phyloP scores from a whole-genome alignment of 371 early-diverging fungal genomes.

The Blastocladiella emersonii region DNA sequence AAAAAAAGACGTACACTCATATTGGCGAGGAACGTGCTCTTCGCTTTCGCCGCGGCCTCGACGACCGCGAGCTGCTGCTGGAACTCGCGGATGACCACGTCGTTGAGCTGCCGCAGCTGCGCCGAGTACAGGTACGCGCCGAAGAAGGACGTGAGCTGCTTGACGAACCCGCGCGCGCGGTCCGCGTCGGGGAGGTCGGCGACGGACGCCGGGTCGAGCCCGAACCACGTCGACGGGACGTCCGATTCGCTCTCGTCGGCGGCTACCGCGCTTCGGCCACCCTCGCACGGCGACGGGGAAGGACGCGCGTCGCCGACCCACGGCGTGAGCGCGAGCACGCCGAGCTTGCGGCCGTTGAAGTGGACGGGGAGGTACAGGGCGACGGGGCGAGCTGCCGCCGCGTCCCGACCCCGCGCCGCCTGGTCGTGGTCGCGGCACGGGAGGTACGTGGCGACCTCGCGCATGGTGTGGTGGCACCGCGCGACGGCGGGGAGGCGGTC shows the following conservation, averaged over 20 bases:
- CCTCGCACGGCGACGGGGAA: too few species aligned
- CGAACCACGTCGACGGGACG: too few species aligned
- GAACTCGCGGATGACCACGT: not conserved
- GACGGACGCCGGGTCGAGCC: too few species aligned
- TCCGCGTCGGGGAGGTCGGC: too few species aligned
- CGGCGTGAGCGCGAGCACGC: not conserved
- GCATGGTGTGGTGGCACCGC: not conserved
- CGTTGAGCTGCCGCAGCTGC: not conserved
- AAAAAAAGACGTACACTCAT: too few species aligned
- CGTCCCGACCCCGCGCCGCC: too few species aligned
- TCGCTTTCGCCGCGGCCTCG: not conserved
- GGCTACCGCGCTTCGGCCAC: too few species aligned
- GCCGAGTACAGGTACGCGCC: not conserved
- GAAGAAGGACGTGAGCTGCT: not conserved
- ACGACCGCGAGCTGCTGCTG: not conserved
- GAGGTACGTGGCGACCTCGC: not conserved
- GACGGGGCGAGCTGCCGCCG: too few species aligned
- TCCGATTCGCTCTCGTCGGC: too few species aligned
- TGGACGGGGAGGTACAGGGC: not conserved
- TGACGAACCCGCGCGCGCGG: not conserved
- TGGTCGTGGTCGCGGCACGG: too few species aligned
- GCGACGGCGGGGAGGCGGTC: not conserved
- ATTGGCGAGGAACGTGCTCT: not conserved
- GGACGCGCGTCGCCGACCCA: not conserved
- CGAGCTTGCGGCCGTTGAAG: not conserved